These are phyloP conservation scores for Meyerozyma athensensis DNA, from an alignment of 1,139 yeast species.

Conservation along the genomic window DNA sequence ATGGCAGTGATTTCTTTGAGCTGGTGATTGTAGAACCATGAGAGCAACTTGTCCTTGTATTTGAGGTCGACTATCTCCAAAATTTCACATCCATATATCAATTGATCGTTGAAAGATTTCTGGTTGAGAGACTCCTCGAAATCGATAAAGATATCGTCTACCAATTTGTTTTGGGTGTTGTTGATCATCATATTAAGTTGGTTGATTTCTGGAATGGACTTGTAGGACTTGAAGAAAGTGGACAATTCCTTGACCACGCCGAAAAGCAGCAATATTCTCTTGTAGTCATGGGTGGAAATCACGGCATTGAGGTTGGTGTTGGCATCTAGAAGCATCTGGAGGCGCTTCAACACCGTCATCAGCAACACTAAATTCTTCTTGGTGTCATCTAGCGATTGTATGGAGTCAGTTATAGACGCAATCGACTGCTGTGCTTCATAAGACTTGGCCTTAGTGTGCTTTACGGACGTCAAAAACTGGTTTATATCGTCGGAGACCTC, in stretches of 20 bases:
- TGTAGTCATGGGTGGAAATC: slow-evolving; percentile 47
- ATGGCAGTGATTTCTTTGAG: slow-evolving; percentile 71
- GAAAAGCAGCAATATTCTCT: slow-evolving; percentile 61
- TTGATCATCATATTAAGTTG: slow-evolving; percentile 59
- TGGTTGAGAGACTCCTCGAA: slow-evolving; percentile 48
- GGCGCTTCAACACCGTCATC: slow-evolving; percentile 79
- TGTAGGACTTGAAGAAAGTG: slow-evolving; percentile 72
- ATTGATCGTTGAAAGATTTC: slow-evolving; percentile 21
- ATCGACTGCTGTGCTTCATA: slow-evolving; percentile 56
- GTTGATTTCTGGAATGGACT: slow-evolving; percentile 80
- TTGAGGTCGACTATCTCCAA: slow-evolving; percentile 63
- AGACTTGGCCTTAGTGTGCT: slow-evolving; percentile 25
- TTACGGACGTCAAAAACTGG: slow-evolving; percentile 37
- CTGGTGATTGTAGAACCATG: slow-evolving; percentile 71
- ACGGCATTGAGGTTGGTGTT: slow-evolving; percentile 57
- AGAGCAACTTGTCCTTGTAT: slow-evolving; percentile 56
- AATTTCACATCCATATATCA: slow-evolving; percentile 64
- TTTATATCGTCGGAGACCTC: slow-evolving; percentile 40
- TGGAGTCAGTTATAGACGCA: slow-evolving; percentile 66
- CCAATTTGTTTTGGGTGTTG: slow-evolving; percentile 58
- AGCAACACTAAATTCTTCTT: slow-evolving; percentile 78
- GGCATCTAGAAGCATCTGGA: slow-evolving; percentile 82
- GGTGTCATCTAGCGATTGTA: slow-evolving; percentile 72
- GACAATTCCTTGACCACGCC: slow-evolving; percentile 78
- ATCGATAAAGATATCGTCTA: slow-evolving; percentile 71